Base-by-base conservation (phyloP, 1,284 basidiomycete genomes). In the Rhodotorula sp. region DNA sequence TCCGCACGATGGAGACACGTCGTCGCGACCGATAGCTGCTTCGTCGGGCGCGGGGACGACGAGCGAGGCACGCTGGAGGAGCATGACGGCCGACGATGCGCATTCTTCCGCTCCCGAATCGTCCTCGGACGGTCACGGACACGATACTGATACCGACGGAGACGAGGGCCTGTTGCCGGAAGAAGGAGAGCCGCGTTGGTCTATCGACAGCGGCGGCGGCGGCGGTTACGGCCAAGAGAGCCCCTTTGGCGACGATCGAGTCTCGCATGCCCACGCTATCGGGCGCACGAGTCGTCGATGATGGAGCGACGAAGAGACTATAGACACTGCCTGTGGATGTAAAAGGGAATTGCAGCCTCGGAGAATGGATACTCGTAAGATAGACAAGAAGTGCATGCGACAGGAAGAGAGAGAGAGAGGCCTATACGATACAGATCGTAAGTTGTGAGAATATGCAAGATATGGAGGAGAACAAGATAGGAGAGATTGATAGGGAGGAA, bases 211-310 rank as follows among this genome's bases (percentile, higher is more conserved):
- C 23, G 59, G 21, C n/a, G 39, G n/a, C 47, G 5, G 18, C 39
- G 5, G 31, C n/a, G 21, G 54, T 34, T 14, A 31, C 34, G 54
- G 29, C 23, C 39, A 31, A 3, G 31, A 21, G 52, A 48, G 47
- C 10, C 66, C 60, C 14, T 67, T 62, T 8, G 60, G 43, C 20
- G 34, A 57, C 10, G 61, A 67, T 23, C 39, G 39, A 29, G 49
- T 57, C 34, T 52, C 48, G 48, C 26, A 52, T 20, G 52, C 49
- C 21, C 14, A 31, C 21, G 54, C 16, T 15, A 29, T 12, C 14
- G 60, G 43, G 14, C 31, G 31, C 21, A 52, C 20, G 31, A 52
- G 61, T 23, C 29, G 48, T 47, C 10, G 29, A 29, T 60, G n/a
- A 54, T 15, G 14, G 23, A n/a, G 14, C 52, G n/a, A 23, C 23